phyloP scores from a whole-genome alignment of 2,329 filamentous ascomycete genomes.

The Claviceps paspali region DNA sequence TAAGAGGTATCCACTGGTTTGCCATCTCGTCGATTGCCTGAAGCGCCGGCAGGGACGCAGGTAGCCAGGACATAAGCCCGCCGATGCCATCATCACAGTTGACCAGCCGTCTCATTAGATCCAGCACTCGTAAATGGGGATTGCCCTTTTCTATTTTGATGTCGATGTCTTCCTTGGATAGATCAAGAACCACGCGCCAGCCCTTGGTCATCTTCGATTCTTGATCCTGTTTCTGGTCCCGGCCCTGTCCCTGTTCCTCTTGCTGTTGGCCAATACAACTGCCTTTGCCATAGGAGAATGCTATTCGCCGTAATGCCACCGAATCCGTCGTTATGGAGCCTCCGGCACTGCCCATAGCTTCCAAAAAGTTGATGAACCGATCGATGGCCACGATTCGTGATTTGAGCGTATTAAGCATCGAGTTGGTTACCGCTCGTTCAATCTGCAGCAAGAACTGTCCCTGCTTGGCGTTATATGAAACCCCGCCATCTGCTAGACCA shows the following conservation, averaged over 20 bases:
- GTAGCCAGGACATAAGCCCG: constrained; percentile 38
- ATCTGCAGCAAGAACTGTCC: constrained; percentile 51
- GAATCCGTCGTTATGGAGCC: constrained; percentile 41
- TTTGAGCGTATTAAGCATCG: constrained; percentile 43
- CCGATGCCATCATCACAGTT: constrained; percentile 38
- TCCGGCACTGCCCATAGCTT: constrained; percentile 43
- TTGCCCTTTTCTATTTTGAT: constrained; percentile 47
- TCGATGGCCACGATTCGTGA: constrained; percentile 51
- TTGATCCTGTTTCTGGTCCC: constrained; percentile 5
- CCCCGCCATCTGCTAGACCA: constrained; percentile 41
- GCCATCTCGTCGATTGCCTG: constrained; percentile 46
- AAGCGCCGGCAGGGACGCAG: constrained; percentile 49
- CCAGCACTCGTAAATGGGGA: constrained; percentile 49
- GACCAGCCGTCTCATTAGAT: constrained; percentile 41
- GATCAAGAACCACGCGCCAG: constrained; percentile 43
- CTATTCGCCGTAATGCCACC: constrained; percentile 45
- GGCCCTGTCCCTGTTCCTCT: neutral
- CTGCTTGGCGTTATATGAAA: constrained; percentile 42
- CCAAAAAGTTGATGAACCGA: constrained; percentile 54
- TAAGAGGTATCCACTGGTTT: constrained; percentile 29
- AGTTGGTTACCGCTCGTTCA: constrained; percentile 39
- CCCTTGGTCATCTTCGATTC: constrained; percentile 8
- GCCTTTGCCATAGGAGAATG: constrained; percentile 47
- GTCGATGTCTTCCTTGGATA: constrained; percentile 36
- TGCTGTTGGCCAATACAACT: constrained; percentile 9